phyloP scores from a whole-genome alignment of 106 monocot genomes.

The Vanilla planifolia region DNA sequence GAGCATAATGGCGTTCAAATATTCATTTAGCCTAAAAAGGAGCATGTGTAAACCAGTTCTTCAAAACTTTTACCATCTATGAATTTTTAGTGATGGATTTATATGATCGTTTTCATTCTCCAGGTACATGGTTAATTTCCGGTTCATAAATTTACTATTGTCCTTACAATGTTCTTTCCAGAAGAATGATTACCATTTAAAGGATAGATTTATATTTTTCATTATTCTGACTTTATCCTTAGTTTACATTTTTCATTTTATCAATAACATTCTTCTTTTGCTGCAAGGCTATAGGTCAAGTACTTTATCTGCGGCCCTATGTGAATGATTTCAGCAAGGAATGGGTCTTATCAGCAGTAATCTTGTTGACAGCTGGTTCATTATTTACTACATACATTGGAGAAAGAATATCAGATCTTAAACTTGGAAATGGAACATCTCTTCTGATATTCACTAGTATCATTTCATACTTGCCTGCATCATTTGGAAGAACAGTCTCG shows the following conservation, averaged over 20 bases:
- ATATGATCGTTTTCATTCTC: background rate
- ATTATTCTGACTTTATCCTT: too few relatives aligned
- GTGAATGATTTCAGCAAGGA: conserved; percentile 88
- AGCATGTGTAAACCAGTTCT: too few relatives aligned
- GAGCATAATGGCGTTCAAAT: too few relatives aligned
- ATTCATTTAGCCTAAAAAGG: too few relatives aligned
- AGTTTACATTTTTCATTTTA: background rate
- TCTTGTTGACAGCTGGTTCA: conserved; percentile 85
- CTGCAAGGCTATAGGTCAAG: conserved; percentile 95
- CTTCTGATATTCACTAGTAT: conserved; percentile 97
- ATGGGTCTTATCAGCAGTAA: conserved; percentile 78
- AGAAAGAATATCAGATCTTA: conserved; percentile 95
- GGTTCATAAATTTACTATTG: background rate
- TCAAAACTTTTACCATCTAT: too few relatives aligned
- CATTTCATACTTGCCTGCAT: conserved; percentile 93
- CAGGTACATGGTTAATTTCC: background rate
- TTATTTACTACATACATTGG: conserved; percentile 91
- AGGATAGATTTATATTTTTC: too few relatives aligned
- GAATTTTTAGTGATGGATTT: too few relatives aligned
- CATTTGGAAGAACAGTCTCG: conserved; percentile 85
- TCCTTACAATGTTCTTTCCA: background rate
- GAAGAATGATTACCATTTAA: too few relatives aligned
- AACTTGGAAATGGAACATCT: conserved; percentile 99
- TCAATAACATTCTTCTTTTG: conserved; percentile 3
- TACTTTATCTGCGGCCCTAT: conserved; percentile 83